phyloP scores from a whole-genome alignment of 2,329 filamentous ascomycete genomes.

The Cordyceps cateniannulata region DNA sequence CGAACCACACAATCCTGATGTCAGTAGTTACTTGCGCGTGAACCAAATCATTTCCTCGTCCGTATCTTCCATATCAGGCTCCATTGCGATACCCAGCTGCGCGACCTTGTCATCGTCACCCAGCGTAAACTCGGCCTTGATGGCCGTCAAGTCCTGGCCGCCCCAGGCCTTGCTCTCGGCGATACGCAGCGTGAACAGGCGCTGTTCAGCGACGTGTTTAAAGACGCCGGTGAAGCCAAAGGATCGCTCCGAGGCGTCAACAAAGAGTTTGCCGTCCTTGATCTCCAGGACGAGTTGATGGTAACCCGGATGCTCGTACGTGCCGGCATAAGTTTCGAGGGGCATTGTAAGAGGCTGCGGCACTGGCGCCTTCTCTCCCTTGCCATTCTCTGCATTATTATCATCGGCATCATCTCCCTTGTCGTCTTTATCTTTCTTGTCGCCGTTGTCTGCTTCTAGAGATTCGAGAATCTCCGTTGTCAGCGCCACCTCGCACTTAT shows the following conservation, averaged over 20 bases:
- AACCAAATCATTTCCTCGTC: slow-evolving; percentile 19
- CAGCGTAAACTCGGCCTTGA: slow-evolving; percentile 17
- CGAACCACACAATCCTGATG: neutral
- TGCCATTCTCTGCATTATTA: neutral
- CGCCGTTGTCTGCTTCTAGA: no score
- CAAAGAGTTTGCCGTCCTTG: slow-evolving; percentile 16
- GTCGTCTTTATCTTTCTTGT: neutral
- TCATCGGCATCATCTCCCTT: neutral
- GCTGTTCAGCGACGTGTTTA: slow-evolving; percentile 16
- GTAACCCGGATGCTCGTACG: slow-evolving; percentile 19
- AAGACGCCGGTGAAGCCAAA: slow-evolving; percentile 21
- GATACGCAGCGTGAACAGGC: slow-evolving; percentile 13
- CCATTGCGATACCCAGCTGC: slow-evolving; percentile 18
- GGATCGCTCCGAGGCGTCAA: slow-evolving; percentile 23
- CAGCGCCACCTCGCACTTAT: neutral
- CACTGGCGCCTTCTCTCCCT: neutral
- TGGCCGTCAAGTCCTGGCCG: slow-evolving; percentile 5
- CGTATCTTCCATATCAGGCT: slow-evolving; percentile 10
- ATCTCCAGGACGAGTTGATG: slow-evolving; percentile 18
- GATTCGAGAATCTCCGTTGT: neutral
- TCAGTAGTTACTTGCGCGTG: neutral
- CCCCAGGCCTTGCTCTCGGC: slow-evolving; percentile 16
- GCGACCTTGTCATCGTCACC: slow-evolving; percentile 11
- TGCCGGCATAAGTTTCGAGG: slow-evolving; percentile 1
- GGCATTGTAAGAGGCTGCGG: neutral